Conservation (phyloP, 441 rosid species). For the Euphorbia schlechtendalii region DNA sequence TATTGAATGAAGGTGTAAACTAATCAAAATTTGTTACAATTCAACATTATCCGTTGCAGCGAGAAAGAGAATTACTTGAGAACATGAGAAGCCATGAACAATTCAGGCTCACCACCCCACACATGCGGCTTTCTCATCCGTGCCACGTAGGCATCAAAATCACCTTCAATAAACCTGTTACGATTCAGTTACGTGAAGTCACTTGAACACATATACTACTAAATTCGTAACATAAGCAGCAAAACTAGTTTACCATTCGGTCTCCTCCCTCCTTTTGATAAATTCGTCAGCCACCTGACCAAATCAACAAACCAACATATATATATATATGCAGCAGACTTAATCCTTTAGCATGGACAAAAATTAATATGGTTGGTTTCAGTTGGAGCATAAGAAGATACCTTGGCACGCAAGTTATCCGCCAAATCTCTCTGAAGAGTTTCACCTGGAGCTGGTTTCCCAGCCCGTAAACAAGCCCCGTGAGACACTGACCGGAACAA, state of each 20-base stretch:
- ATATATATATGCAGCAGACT: too few species aligned
- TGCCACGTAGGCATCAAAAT: conserved; percentile 67
- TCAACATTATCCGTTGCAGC: too few species aligned
- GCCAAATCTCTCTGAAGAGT: conserved; percentile 62
- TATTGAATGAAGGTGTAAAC: too few species aligned
- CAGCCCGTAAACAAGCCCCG: conserved; percentile 65
- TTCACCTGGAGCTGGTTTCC: conserved; percentile 57
- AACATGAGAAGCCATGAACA: conserved; percentile 93
- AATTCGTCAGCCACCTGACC: conserved; percentile 92
- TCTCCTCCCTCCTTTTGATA: conserved; percentile 73
- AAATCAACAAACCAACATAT: conserved; percentile 17
- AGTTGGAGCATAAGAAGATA: conserved; percentile 17
- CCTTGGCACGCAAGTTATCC: conserved; percentile 62
- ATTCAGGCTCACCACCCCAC: conserved; percentile 98
- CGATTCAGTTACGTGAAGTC: conserved; percentile 4
- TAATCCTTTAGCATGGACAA: too few species aligned
- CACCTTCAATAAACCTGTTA: conserved; percentile 90
- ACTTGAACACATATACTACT: not conserved
- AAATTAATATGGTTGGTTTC: too few species aligned
- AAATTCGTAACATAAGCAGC: not conserved
- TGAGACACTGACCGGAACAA: conserved; percentile 89
- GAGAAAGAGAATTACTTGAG: conserved; percentile 39
- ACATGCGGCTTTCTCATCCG: conserved; percentile 75
- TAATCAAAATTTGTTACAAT: too few species aligned
- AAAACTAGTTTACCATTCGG: conserved; percentile 59